Evolutionary conservation across 106 monocot genomes (phyloP), one percentile per base, ranked within the genome.

Genomic region (Apostasia ramifera): DNA sequence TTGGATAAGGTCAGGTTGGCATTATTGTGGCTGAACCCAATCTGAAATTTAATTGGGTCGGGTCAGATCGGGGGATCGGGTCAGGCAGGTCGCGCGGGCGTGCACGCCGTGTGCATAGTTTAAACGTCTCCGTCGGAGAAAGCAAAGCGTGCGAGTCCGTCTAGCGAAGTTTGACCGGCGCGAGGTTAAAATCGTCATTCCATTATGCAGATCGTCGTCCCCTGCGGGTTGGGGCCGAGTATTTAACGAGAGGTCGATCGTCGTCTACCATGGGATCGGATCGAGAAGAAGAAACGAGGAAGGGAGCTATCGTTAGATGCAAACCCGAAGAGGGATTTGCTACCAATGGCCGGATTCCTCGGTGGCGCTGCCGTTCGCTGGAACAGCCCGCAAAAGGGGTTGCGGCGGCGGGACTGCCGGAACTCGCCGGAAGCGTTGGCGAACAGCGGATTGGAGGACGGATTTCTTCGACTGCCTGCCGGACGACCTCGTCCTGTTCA

Each of bases 401-500:
- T 45, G 4, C 4, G 62, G 62, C 44, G 2, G 26, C 10, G 44
- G 47, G 47, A 10, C 56, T 9, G 58, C 49, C 26, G 38, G 70
- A 61, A 61, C 67, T 10, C 71, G 38, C 1, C 57, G 74, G 51
- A 49, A 59, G 55, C 40, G 49, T 14, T 51, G 68, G 47, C 54
- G 46, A 2, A 44, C 43, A 8, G 4, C 9, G 26, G 66, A 2
- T 26, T 4, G 61, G 42, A 71, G 60, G 13, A 55, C 48, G 12
- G 65, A 65, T 65, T 65, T 65, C 48, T 83, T 93, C 63, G 79
- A 82, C 8, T 55, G 58, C 2, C 53, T 93, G 6, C 88, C 85
- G 8, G 92, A 93, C 39, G 92, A 89, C 59, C 73, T 93, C 57
- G 81, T 89, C 3, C 56, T 84, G 6, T 65, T 43, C 38, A 69